Evolutionary conservation across 352 stramenopile genomes (phyloP), one percentile per base, ranked within the genome.

Genomic region (Globisporangium rhizosaccharum): DNA sequence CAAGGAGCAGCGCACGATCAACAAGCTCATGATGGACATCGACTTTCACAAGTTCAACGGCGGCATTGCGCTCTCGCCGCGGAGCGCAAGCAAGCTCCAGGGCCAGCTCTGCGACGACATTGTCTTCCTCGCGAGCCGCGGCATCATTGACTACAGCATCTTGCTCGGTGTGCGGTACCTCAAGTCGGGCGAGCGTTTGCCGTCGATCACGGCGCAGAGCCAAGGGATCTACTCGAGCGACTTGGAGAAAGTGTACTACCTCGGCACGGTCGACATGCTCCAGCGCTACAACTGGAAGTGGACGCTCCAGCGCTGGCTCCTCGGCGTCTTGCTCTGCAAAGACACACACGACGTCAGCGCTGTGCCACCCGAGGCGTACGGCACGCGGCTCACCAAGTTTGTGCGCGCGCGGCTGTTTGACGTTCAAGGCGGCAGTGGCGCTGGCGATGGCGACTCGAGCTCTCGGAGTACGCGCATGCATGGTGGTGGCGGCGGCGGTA

Each of bases 121-220:
- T 30, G 74, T 89, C 10, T 94, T 94, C 61, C 72, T 94, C 28
- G 85, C 82, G 15, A 89, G 80, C 30, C 82, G 81, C 17, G 79
- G 81, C 20, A 94, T 94, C 62, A 92, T 94, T 44, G 85, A 94
- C 62, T 94, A 94, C 63, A 92, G 82, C 53, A 85, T 94, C 26
- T 54, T 94, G 10, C 68, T 94, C 1, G 85, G 85, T 1, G 80
- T 94, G 18, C 66, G 72, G 20, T 85, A 91, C 51, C 20, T 83
- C 7, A 66, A 70, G 20, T 57, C 51, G 1, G 54, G 61, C 2
- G 66, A 82, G 14, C 70, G 44, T 8, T 47, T 73, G 8, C 62
- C 70, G 14, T 66, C 64, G 8, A 56, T 66, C 28, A 53, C 44
- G 1, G 53, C 56, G 0, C 64, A 76, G 52, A 63, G 62, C 25